Percentiles rank a stretch among this genome's conserved stretches.
These are phyloP conservation scores for Camellia sinensis DNA, from an alignment of 148 eudicot genomes.

Conservation along the genomic window DNA sequence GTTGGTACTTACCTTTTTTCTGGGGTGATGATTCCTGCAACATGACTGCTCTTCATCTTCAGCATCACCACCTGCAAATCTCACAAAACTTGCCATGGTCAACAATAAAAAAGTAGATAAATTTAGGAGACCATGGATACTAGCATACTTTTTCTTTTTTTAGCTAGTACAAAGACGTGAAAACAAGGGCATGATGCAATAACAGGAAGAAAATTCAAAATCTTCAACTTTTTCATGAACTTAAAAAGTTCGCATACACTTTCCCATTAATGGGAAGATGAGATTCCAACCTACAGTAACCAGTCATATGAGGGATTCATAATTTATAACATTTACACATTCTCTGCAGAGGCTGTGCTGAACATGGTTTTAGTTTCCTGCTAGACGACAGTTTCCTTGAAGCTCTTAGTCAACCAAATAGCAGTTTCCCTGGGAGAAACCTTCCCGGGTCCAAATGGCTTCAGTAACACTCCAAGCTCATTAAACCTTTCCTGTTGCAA, in stretches of 20 bases:
- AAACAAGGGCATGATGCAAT: too few relatives aligned
- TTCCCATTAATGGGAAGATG: background rate
- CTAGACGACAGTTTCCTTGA: slow-evolving; percentile 57
- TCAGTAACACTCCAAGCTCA: slow-evolving; percentile 76
- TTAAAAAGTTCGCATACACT: background rate
- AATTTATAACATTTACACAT: background rate
- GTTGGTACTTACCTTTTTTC: too few relatives aligned
- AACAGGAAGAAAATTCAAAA: background rate
- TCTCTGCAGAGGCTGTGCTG: background rate
- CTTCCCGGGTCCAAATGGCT: slow-evolving; percentile 84
- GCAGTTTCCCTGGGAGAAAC: slow-evolving; percentile 95
- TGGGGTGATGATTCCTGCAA: too few relatives aligned
- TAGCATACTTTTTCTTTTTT: too few relatives aligned
- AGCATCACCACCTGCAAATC: too few relatives aligned
- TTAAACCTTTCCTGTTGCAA: slow-evolving; percentile 76
- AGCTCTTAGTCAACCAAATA: slow-evolving; percentile 93
- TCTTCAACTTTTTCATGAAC: background rate
- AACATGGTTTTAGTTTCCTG: background rate
- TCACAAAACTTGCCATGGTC: too few relatives aligned
- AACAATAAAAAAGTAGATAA: too few relatives aligned
- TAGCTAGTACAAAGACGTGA: too few relatives aligned
- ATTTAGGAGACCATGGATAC: too few relatives aligned
- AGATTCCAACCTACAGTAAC: background rate
- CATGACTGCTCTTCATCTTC: too few relatives aligned
- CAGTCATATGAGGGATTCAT: background rate